Base-by-base conservation (phyloP, 306 rosid species). In the Senna tora region DNA sequence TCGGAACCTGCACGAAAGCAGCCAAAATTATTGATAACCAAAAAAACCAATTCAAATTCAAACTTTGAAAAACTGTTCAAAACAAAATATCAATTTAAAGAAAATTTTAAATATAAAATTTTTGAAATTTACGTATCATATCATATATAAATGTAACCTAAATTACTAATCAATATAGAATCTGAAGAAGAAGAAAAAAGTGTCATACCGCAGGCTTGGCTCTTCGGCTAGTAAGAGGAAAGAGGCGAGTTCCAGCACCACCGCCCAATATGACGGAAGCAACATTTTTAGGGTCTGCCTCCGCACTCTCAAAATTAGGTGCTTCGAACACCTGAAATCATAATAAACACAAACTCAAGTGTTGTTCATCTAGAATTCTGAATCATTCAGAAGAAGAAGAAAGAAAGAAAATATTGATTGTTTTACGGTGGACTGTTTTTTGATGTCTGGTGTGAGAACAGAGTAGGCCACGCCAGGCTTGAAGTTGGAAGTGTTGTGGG, bases 211-310 rank as follows among this genome's bases (percentile, higher is more conserved):
- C 96, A 0, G 94, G 92, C 71, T 89, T 92, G 49, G 98, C 92
- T 80, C 95, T 88, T 69, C 47, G 77, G 76, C 90, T 77, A 9
- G 96, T 89, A 20, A 92, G 98, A 74, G 98, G 96, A 86, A 83
- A 92, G 22, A 92, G 82, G 58, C 92, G 86, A 77, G 90, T 92
- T 76, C 98, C 96, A 71, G 95, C 96, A 59, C 96, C 94, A 17
- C 96, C 96, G 32, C 96, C 98, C 80, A 92, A 63, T 53, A 92
- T 92, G 69, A 92, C 85, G 9, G 96, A 89, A 79, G 91, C 98
- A 52, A 92, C 88, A 34, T 83, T 86, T 7, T 85, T 88, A 6
- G 98, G 96, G 55, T 92, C 91, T 63, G 82, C 87, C 60, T 30
- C 69, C 71, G 83, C 80, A 76, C 69, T 68, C 67, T 80, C 87